A percentile compares a stretch with the other conserved stretches of the same genome.
Evolutionary conservation across 768 basidiomycete genomes (phyloP).

Genomic region (Neoboletus magnificus): DNA sequence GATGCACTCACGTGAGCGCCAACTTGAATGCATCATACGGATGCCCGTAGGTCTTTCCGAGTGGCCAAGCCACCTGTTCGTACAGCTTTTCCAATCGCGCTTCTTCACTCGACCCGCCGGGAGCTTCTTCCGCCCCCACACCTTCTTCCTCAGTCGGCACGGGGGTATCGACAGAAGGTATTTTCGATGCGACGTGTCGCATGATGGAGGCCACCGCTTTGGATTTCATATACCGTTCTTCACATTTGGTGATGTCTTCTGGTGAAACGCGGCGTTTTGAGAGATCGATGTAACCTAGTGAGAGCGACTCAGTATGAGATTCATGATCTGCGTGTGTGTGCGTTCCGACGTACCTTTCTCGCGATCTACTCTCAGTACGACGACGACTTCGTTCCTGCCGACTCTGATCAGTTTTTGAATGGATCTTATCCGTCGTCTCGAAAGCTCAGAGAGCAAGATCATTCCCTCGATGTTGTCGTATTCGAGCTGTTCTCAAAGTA

Average conservation of each 20-base stretch:
- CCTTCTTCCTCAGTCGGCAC: slow-evolving; percentile 29
- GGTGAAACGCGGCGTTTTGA: slow-evolving; percentile 97
- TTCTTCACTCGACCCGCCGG: slow-evolving; percentile 57
- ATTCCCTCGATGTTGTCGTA: slow-evolving; percentile 99
- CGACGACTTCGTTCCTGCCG: slow-evolving; percentile 97
- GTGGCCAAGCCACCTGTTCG: slow-evolving; percentile 89
- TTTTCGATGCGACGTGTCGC: slow-evolving; percentile 83
- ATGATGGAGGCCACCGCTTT: slow-evolving; percentile 94
- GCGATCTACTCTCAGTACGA: slow-evolving; percentile 96
- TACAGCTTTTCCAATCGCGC: slow-evolving; percentile 83
- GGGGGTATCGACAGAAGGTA: slow-evolving; percentile 45
- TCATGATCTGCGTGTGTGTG: neutral
- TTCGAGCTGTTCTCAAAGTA: slow-evolving; percentile 62
- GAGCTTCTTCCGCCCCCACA: slow-evolving; percentile 16
- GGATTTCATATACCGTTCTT: slow-evolving; percentile 97
- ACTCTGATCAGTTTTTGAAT: slow-evolving; percentile 98
- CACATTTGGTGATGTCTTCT: slow-evolving; percentile 98
- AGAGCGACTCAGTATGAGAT: neutral
- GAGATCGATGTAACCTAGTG: slow-evolving; percentile 92
- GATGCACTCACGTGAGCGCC: slow-evolving; percentile 72
- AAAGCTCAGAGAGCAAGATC: slow-evolving; percentile 98
- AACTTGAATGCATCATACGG: slow-evolving; percentile 98
- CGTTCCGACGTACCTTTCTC: slow-evolving; percentile 74
- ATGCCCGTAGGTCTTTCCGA: slow-evolving; percentile 90
- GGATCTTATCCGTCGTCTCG: slow-evolving; percentile 90